Base-by-base conservation (phyloP, 192 early-diverging fungal species). In the Allomyces macrogynus region DNA sequence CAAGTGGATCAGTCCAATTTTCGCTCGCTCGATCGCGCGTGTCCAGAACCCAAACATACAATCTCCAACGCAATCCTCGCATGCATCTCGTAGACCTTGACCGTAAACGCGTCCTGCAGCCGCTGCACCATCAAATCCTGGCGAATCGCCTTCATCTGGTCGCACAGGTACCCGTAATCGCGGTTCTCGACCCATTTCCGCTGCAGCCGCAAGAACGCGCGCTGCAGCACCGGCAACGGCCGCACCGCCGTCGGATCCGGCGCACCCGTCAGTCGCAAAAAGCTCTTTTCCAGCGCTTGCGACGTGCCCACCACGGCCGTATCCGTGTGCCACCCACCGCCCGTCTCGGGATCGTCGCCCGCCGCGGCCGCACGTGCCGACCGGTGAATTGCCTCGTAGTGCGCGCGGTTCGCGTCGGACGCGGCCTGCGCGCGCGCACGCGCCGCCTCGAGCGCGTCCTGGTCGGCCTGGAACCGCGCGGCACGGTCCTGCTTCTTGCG, bases 131-230 rank as follows among this genome's bases (percentile, higher is more conserved):
- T 95, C 67, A 99, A 77, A 70, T 99, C 95, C 68, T 99, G 95
- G 24, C 95, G 84, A 67, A 99, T 64, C 62, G 87, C 88, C 71
- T 99, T 99, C 69, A 99, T 88, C 71, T 99, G 95, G 69, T 95
- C 90, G 72, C 93, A 95, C 32, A 94, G 90, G 72, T 92, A 99
- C 11, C 89, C 83, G 70, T 99, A 99, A 70, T 99, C 89, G 62
- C 74, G 78, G 24, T 96, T 86, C 25, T 79, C 70, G 23, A 79
- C 74, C 95, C 95, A 99, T 70, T 86, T 87, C 32, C 67, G 44
- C 71, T 80, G 83, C 62, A 99, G 72, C 10, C 89, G 74, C 49
- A 88, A 84, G 11, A 96, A 73, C 1, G 95, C 84, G 63, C 88
- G 70, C 63, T 78, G 77, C 44, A 96, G 71, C 1, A 99, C 72